phyloP scores from a whole-genome alignment of 768 basidiomycete species.

The Boletus rubescentipes region DNA sequence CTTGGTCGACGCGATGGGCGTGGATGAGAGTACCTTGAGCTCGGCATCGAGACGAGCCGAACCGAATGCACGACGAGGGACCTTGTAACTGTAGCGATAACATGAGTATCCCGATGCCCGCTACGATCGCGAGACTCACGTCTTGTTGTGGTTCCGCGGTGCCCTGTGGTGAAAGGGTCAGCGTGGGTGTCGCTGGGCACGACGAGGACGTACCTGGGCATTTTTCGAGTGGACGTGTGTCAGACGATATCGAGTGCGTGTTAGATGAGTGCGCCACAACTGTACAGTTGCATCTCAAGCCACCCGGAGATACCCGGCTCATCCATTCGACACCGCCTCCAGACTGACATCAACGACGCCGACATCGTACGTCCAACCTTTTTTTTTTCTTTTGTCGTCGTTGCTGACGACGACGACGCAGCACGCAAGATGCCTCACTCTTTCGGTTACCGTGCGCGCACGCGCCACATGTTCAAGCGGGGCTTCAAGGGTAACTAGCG shows the following conservation, averaged over 20 bases:
- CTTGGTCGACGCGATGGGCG: background rate
- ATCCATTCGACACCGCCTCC: constrained; percentile 34
- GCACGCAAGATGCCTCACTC: constrained; percentile 97
- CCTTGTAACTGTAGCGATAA: constrained; percentile 85
- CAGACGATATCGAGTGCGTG: constrained; percentile 37
- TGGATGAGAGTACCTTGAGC: constrained; percentile 71
- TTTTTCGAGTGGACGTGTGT: constrained; percentile 51
- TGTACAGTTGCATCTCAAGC: constrained; percentile 62
- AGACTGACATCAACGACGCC: constrained; percentile 51
- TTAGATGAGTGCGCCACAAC: constrained; percentile 47
- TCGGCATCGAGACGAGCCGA: constrained; percentile 99
- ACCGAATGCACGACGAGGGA: constrained; percentile 96
- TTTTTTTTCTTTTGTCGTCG: constrained; percentile 12
- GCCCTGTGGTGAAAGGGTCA: constrained; percentile 56
- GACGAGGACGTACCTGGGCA: constrained; percentile 71
- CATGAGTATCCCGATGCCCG: constrained; percentile 63
- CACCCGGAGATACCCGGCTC: constrained; percentile 61
- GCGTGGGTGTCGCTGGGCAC: background rate
- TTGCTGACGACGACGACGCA: constrained; percentile 25
- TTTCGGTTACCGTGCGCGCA: constrained; percentile 99
- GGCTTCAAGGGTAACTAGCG: constrained; percentile 86
- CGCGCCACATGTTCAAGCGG: constrained; percentile 99
- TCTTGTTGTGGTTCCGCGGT: constrained; percentile 91
- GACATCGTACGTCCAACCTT: constrained; percentile 41
- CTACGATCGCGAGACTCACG: constrained; percentile 85